Evolutionary conservation across 345 rosid genomes (phyloP).

Genomic region (Ricinus communis): DNA sequence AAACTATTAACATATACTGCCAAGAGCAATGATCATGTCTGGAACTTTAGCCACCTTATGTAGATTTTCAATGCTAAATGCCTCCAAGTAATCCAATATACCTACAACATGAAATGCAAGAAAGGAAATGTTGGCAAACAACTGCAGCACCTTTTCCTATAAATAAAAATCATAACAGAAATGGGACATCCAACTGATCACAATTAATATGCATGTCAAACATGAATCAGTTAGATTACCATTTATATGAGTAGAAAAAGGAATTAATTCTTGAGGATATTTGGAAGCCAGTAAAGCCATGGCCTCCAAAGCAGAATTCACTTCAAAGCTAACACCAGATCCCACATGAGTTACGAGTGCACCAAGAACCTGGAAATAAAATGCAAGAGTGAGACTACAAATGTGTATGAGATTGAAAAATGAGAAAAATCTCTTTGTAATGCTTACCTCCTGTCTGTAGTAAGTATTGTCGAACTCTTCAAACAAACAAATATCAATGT

Average conservation of each 20-base stretch:
- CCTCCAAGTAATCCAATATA: slow-evolving; percentile 89
- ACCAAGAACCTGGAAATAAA: slow-evolving; percentile 63
- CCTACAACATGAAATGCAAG: slow-evolving; percentile 41
- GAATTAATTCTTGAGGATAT: slow-evolving; percentile 56
- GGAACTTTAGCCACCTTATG: slow-evolving; percentile 52
- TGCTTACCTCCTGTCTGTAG: slow-evolving; percentile 73
- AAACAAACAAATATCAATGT: slow-evolving; percentile 57
- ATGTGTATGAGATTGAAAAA: neutral
- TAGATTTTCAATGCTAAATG: slow-evolving; percentile 60
- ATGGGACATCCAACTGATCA: neutral
- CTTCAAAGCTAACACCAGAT: slow-evolving; percentile 68
- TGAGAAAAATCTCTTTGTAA: neutral
- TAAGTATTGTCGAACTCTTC: slow-evolving; percentile 62
- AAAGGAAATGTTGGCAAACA: neutral
- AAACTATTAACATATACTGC: slow-evolving; percentile 6
- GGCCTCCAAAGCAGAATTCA: slow-evolving; percentile 68
- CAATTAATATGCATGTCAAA: neutral
- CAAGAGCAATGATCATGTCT: slow-evolving; percentile 9
- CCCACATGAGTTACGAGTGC: slow-evolving; percentile 83
- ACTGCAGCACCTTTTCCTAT: neutral
- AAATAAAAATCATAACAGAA: neutral
- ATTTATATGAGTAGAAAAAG: slow-evolving; percentile 74
- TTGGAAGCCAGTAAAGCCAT: slow-evolving; percentile 59
- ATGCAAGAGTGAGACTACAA: slow-evolving; percentile 19
- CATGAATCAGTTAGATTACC: slow-evolving; percentile 40